Base-by-base conservation (phyloP, 2,329 filamentous ascomycete species). In the Chaetomium olivaceum region DNA sequence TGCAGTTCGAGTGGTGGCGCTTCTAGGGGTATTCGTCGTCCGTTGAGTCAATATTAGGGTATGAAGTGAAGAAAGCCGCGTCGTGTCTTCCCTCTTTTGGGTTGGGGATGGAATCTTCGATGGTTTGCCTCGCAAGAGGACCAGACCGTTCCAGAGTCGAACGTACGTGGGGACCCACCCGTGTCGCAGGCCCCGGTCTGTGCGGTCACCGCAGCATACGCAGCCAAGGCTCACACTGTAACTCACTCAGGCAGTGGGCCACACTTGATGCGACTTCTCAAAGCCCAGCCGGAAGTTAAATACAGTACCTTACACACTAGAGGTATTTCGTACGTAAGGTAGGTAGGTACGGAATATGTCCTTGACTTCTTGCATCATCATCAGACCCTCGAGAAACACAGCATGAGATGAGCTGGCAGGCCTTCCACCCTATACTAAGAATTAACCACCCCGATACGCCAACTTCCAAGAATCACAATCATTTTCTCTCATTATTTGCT, bases 101-200 rank as follows among this genome's bases (percentile, higher is more conserved):
- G 43, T 52, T 50, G 27, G 50, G 33, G 55, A 46, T 57, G 55
- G 65, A 62, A 55, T 62, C 58, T 65, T 67, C 29, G 48, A 59
- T n/a, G 46, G 54, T 59, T 65, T 55, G 36, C 58, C 48, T 65
- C 46, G 58, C 58, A 57, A 48, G 43, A 54, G 57, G 11, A 36
- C 27, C 57, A 56, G 50, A 50, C 50, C 51, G 36, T 31, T 48
- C 51, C 57, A 19, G n/a, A 14, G 56, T 31, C 55, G 21, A 55
- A 58, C 63, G 36, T 43, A 48, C 58, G 48, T 59, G 33, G 33
- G 59, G 63, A 59, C 54, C 63, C 63, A 58, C 63, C 46, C 14
- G 55, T 23, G 58, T 62, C 63, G 54, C 63, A 58, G 52, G 52
- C 52, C 46, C 54, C 58, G 25, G 58, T 57, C 58, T 29, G 52